Evolutionary conservation across 2,329 filamentous ascomycete species (phyloP), one percentile per base, ranked within the genome.

Genomic region (Fusarium nelsonii): DNA sequence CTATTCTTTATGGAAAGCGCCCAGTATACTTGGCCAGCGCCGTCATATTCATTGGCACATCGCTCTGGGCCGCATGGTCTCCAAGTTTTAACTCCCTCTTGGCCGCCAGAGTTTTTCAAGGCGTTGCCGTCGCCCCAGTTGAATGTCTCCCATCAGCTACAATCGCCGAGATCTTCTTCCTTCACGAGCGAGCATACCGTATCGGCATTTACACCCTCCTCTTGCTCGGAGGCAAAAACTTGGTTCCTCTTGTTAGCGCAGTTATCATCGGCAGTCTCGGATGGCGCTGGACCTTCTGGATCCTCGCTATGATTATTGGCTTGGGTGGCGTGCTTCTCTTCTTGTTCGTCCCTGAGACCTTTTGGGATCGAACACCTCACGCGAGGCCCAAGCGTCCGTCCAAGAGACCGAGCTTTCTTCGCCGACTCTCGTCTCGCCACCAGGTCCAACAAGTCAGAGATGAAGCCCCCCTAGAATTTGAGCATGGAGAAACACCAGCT

Each of bases 281-380:
- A 8, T 98, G 95, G 95, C 89, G 93, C 78, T 97, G 93, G 94
- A 92, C 93, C 0, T 97, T 97, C 73, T 97, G 91, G 91, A 90
- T 97, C 57, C 89, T 97, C 45, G 88, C 94, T 1, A 92, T 97
- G 5, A 82, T 97, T 11, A 91, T 94, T 34, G 92, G 84, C 0
- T 87, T 92, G 48, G 90, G 89, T 63, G 85, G 90, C 37, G 77
- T 88, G 20, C 81, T 97, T 4, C 84, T 98, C 2, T 97, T 97
- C 77, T 84, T 97, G 62, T 97, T 97, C 73, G 92, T 97, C 0
- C 95, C 95, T 0, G 95, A 98, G 80, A 97, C 94, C 0, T 97
- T 97, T 71, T 98, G 95, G 95, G 94, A 97, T 78, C 86, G 95
- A 48, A 91, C 91, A 4, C 94, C 94, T 3, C 75, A 79, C 4